Evolutionary conservation across 225 moss, liverwort and hornwort genomes (phyloP), one percentile per base, ranked within the genome.

Genomic region (Bryum argenteum): DNA sequence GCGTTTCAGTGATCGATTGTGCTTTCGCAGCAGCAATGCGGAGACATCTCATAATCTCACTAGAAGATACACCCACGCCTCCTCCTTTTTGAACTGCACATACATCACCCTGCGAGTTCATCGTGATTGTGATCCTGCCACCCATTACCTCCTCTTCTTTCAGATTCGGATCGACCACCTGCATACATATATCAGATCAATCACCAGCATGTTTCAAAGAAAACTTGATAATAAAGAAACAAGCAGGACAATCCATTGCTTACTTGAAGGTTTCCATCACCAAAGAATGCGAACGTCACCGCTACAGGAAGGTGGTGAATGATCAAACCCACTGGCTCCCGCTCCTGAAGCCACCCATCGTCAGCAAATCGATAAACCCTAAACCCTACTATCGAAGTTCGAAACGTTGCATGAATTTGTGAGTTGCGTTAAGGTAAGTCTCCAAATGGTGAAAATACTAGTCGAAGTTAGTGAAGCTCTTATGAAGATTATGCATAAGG

Each of bases 91-190:
- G 94, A 26, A 94, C 85, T 20, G 89, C 91, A 79, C 94, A 94
- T 43, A 94, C 78, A 41, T 94, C 94, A 45, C 94, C 94, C 74
- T 90, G 94, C 9, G 85, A 53, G 62, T 94, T 94, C 23, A 85
- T 75, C 42, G 83, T 94, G 15, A 94, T 89, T 18, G 91, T 94
- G 61, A 94, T 75, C 73, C 90, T 79, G 55, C 91, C 85, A 43
- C 94, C 90, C 94, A 94, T 94, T 8, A 90, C 87, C 54, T 88
- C 91, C 63, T 94, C 91, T 78, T 94, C 94, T 76, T 94, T 94
- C 67, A 90, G 66, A 63, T 69, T 91, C 38, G 94, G 94, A 58
- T 94, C 94, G 54, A 94, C 65, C 8, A 88, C 94, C 94, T 94
- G 91, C 75, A 58, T 38, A 19, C 8, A 19, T 51, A 14, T 9